phyloP scores from a whole-genome alignment of 345 rosid species.

The Populus simonii region DNA sequence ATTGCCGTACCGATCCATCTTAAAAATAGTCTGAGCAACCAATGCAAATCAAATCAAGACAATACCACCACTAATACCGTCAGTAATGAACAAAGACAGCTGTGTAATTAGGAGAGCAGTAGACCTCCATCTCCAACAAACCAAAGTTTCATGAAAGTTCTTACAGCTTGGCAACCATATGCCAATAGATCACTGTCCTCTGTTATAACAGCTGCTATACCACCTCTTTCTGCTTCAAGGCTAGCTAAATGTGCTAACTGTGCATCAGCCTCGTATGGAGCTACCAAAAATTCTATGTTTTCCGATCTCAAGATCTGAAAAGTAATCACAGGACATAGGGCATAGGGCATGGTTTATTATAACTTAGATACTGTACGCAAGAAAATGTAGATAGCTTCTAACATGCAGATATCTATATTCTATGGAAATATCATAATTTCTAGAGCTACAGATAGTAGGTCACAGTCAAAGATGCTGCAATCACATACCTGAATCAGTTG shows the following conservation, averaged over 20 bases:
- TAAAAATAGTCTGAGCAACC: slow-evolving; percentile 57
- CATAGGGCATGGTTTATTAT: not conserved
- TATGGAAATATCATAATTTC: not conserved
- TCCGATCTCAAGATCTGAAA: slow-evolving; percentile 67
- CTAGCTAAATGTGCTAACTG: slow-evolving; percentile 76
- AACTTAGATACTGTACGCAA: not conserved
- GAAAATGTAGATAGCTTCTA: not conserved
- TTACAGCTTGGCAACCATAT: slow-evolving; percentile 89
- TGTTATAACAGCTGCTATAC: slow-evolving; percentile 74
- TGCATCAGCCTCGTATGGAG: slow-evolving; percentile 98
- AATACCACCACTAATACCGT: slow-evolving; percentile 9
- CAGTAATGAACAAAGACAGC: slow-evolving; percentile 5
- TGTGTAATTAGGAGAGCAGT: slow-evolving; percentile 19
- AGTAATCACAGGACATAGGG: slow-evolving; percentile 18
- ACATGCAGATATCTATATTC: not conserved
- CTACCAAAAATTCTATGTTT: slow-evolving; percentile 81
- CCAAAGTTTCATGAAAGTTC: slow-evolving; percentile 44
- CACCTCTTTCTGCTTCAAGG: slow-evolving; percentile 64
- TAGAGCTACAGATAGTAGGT: not conserved
- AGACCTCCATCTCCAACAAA: slow-evolving; percentile 32
- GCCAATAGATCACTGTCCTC: slow-evolving; percentile 91
- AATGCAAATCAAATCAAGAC: slow-evolving; percentile 26
- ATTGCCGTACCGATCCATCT: slow-evolving; percentile 86
- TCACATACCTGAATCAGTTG: slow-evolving; percentile 64
- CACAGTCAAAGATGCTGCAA: not conserved